Percentiles rank a stretch among this genome's conserved stretches.
These are phyloP conservation scores for Helichrysum umbraculigerum DNA, from an alignment of 129 eudicot genomes.

Conservation along the genomic window DNA sequence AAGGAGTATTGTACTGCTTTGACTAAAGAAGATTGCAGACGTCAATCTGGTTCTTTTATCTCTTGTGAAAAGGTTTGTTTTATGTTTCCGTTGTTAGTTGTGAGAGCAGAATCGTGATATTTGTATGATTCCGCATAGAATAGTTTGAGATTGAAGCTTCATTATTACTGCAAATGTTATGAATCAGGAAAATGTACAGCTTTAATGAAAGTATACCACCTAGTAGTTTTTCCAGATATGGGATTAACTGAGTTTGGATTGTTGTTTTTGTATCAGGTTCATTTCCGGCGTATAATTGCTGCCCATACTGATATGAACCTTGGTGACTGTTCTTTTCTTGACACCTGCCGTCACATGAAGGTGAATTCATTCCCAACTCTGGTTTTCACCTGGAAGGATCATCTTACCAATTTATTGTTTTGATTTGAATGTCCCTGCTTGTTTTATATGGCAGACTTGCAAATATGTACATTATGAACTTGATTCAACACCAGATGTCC, in stretches of 20 bases:
- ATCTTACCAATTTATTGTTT: not conserved
- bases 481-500: slow-evolving; percentile 88
- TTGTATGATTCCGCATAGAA: not conserved
- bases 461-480: slow-evolving; percentile 98
- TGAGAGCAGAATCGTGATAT: not conserved
- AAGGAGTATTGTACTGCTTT: slow-evolving; percentile 89
- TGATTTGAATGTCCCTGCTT: not conserved
- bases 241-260: not conserved
- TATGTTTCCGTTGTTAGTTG: not conserved
- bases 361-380: slow-evolving; percentile 33
- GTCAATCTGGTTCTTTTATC: slow-evolving; percentile 82
- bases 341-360: slow-evolving; percentile 99
- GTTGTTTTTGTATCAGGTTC: slow-evolving; percentile 55
- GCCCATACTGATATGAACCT: slow-evolving; percentile 90
- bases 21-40: slow-evolving; percentile 95
- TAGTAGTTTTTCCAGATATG: not conserved
- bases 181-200: not conserved
- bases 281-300: slow-evolving; percentile 95
- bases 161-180: not conserved
- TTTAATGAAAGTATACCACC: not conserved
- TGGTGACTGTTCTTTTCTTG: slow-evolving; percentile 98
- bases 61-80: slow-evolving; percentile 86
- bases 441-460: slow-evolving; percentile 62
- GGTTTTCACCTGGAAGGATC: not conserved
- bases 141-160: not conserved